Conservation (phyloP, 2,329 filamentous ascomycete genomes). For the Penicillium sp. region DNA sequence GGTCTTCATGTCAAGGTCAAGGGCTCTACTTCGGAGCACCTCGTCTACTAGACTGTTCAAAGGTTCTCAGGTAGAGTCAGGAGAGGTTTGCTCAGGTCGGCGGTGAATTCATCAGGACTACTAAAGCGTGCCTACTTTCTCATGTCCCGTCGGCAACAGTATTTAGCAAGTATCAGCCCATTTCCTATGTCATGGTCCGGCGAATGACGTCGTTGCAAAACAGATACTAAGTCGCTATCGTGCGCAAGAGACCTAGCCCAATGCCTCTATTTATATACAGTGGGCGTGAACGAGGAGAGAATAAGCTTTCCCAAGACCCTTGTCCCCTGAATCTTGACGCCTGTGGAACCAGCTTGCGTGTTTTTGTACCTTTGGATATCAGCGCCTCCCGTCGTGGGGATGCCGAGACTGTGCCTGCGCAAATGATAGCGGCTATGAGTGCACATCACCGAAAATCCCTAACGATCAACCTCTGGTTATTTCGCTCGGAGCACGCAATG, state of each 20-base stretch:
- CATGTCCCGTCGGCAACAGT: not conserved
- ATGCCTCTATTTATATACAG: conserved; percentile 22
- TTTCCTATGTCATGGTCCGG: not conserved
- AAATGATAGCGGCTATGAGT: conserved; percentile 20
- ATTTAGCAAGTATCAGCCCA: not conserved
- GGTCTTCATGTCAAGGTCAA: not conserved
- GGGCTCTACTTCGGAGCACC: too few species aligned
- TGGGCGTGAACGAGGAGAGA: not conserved
- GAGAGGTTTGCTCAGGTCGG: not conserved
- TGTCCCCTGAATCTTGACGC: conserved; percentile 19
- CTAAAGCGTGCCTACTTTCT: not conserved
- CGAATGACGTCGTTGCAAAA: not conserved
- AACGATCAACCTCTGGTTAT: conserved; percentile 20
- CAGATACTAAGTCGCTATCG: not conserved
- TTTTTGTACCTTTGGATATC: conserved; percentile 25
- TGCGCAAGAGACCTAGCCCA: not conserved
- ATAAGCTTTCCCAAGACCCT: conserved; percentile 24
- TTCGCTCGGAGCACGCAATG: conserved; percentile 17
- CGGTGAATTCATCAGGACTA: not conserved
- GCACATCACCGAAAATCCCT: conserved; percentile 23
- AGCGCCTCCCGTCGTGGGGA: conserved; percentile 18
- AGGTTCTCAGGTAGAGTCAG: too few species aligned
- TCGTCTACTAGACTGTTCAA: too few species aligned
- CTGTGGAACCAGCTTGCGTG: conserved; percentile 29
- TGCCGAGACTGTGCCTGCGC: conserved; percentile 3